Evolutionary conservation across 2,329 filamentous ascomycete genomes (phyloP), one percentile per base, ranked within the genome.

Genomic region (Sphaerulina vaccinii): DNA sequence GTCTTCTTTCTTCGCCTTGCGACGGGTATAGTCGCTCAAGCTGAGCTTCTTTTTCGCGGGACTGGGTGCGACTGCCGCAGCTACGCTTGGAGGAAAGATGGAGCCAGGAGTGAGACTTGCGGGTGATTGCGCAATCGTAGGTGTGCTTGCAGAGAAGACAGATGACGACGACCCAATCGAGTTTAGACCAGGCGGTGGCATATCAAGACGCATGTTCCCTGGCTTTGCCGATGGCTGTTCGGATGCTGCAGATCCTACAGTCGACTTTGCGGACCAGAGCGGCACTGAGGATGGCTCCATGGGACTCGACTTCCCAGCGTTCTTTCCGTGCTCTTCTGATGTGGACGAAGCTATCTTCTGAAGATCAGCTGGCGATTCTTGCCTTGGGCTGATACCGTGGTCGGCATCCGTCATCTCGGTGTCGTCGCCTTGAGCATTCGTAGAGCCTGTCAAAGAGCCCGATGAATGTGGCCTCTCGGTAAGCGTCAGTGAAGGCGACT

Each of bases 1-100:
- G 9, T 62, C 61, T 40, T 64, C 61, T 51, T 62, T 61, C 49
- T 62, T 63, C 8, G 63, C 62, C 51, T 73, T 74, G 42, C 74
- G 68, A 44, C 70, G 74, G 4, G 73, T 76, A 52, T 77, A 78
- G 47, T 77, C 75, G 56, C 74, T 76, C n/a, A 78, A 58, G 55
- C 74, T 77, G 51, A 78, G 67, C 66, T 78, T 78, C 67, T 78
- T 78, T 52, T 72, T 70, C 19, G 68, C 67, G 1, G 65, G 64
- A 21, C 72, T 73, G 18, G 73, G 70, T 16, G 66, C 68, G n/a
- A 75, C 64, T 8, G 73, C 68, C 39, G 68, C 69, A 13, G 67
- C 67, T 21, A 75, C 71, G 8, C 71, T 68, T 2, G 68, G 67
- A 8, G 68, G 66, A 52, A 70, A 65, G 1, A 67, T 44, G 5